Percentiles rank a stretch among this genome's conserved stretches.
Conservation (phyloP, 768 basidiomycete species). For the Rhodocollybia butyracea region DNA sequence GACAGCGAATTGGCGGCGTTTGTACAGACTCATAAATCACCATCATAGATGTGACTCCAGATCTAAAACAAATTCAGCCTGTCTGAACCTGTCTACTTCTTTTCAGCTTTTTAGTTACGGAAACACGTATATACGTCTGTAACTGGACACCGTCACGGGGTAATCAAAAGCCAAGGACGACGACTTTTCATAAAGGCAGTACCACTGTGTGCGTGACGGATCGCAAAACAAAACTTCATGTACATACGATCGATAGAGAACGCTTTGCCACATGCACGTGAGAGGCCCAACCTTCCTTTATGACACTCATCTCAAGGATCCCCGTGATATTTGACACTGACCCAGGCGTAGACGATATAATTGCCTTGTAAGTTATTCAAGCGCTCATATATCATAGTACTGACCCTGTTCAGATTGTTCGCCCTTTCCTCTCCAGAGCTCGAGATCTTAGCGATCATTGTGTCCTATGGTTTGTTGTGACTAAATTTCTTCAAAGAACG, state of each 20-base stretch:
- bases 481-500: not conserved
- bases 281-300: not conserved
- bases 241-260: not conserved
- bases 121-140: no score
- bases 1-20: no score
- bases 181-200: no score
- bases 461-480: slow-evolving; percentile 63
- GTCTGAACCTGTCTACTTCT: no score
- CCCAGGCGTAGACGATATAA: slow-evolving; percentile 79
- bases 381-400: not conserved
- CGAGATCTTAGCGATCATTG: slow-evolving; percentile 70
- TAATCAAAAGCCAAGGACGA: no score
- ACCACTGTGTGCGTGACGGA: no score
- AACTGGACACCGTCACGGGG: no score
- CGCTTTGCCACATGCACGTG: not conserved
- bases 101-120: no score
- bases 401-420: slow-evolving; percentile 47
- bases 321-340: slow-evolving; percentile 84
- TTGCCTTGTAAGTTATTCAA: slow-evolving; percentile 61
- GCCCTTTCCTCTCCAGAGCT: slow-evolving; percentile 84
- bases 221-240: not conserved
- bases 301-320: slow-evolving; percentile 19
- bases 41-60: no score
- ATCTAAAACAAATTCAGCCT: no score
- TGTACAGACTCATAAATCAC: no score